phyloP scores from a whole-genome alignment of 2,329 filamentous ascomycete genomes.

The Xylariaceae sp. region DNA sequence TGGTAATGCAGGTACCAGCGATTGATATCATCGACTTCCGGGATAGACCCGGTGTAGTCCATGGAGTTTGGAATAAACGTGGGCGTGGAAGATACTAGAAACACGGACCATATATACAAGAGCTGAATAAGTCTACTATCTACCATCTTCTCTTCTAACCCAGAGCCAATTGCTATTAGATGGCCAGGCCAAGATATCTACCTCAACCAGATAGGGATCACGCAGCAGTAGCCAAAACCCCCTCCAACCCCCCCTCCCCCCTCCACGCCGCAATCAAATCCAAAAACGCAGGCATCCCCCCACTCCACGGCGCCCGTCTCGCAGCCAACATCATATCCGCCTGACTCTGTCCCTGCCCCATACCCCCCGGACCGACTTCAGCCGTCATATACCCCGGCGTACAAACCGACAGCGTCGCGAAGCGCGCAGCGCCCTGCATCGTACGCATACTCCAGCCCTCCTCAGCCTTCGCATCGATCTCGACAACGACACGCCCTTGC shows the following conservation, averaged over 20 bases:
- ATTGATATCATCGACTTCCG: no score
- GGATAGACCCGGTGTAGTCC: no score
- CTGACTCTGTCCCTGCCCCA: constrained; percentile 16
- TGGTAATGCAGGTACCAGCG: no score
- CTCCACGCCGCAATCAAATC: constrained; percentile 29
- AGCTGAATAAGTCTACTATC: no score
- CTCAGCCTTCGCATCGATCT: constrained; percentile 42
- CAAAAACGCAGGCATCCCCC: constrained; percentile 32
- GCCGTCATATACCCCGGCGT: constrained; percentile 51
- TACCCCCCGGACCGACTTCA: constrained; percentile 36
- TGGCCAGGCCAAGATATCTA: no score
- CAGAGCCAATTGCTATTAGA: no score
- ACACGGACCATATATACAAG: no score
- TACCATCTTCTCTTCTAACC: no score
- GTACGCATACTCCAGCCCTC: constrained; percentile 42
- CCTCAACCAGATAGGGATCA: neutral
- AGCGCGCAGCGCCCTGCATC: constrained; percentile 34
- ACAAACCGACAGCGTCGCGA: constrained; percentile 41
- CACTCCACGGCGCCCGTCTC: constrained; percentile 29
- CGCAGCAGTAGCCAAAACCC: constrained; percentile 18
- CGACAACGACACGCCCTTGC: constrained; percentile 31
- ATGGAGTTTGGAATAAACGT: no score
- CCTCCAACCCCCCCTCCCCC: constrained; percentile 28
- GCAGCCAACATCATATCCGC: constrained; percentile 33
- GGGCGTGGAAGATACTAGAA: no score